A percentile compares a stretch with the other conserved stretches of the same genome.
phyloP scores from a whole-genome alignment of 176 grass and related monocot genomes.

The Saccharum officinarum region DNA sequence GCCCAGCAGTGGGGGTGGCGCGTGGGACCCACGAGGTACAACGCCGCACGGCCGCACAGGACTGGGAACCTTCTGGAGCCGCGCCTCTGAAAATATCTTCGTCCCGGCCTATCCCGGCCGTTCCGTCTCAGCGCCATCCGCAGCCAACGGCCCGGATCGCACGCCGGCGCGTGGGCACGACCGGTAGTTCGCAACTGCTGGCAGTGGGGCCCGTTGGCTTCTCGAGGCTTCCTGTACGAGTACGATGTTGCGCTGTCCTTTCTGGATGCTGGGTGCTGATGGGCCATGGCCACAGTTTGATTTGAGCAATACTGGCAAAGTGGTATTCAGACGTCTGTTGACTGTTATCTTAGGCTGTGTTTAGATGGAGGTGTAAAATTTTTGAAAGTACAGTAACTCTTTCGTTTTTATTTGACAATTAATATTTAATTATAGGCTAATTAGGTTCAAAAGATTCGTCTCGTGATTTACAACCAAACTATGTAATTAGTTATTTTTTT shows the following conservation, averaged over 20 bases:
- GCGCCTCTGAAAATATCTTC: no score
- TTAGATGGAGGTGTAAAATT: no score
- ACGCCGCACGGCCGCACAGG: neutral
- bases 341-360: no score
- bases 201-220: neutral
- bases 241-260: slow-evolving; percentile 7
- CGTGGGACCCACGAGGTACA: neutral
- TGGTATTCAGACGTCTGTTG: no score
- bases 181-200: neutral
- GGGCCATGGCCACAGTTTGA: no score
- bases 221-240: slow-evolving; percentile 13
- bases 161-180: neutral
- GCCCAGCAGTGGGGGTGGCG: neutral
- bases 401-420: no score
- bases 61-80: slow-evolving; percentile 33
- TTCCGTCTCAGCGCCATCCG: neutral
- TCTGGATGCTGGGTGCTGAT: neutral
- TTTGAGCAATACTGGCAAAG: no score
- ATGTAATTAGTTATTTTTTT: no score
- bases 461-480: no score
- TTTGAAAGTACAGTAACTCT: no score
- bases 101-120: neutral
- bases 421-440: no score
- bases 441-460: no score
- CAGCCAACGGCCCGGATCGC: neutral